Percentiles rank a stretch among this genome's conserved stretches.
These are phyloP conservation scores for Pseudogymnoascus sp. DNA, from an alignment of 2,329 filamentous ascomycete species.

Conservation along the genomic window DNA sequence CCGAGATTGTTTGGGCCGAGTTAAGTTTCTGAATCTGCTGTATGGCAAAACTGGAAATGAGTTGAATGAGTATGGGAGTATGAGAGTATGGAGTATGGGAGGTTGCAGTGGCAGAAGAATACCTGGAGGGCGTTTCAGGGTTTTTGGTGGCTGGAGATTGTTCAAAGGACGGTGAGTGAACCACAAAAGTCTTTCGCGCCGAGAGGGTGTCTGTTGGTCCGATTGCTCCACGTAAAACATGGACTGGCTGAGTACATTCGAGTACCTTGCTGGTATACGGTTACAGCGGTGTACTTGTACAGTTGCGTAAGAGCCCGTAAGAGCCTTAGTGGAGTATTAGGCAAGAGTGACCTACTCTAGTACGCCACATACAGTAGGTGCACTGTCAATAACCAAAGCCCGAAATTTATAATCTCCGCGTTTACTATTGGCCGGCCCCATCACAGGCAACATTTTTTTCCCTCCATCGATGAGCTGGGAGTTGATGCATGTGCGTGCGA, in stretches of 20 bases:
- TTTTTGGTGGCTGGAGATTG: conserved; percentile 4
- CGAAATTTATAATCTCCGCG: conserved; percentile 1
- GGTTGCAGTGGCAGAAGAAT: background rate
- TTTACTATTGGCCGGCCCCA: background rate
- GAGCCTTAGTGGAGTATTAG: conserved; percentile 7
- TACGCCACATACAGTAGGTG: background rate
- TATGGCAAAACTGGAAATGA: background rate
- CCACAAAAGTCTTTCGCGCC: background rate
- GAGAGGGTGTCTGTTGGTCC: background rate
- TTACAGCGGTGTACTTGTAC: background rate
- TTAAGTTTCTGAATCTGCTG: background rate
- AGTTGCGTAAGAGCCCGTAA: conserved; percentile 5
- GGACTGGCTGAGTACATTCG: conserved; percentile 1
- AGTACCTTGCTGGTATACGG: conserved; percentile 4
- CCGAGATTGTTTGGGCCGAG: conserved; percentile 2
- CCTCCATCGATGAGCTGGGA: background rate
- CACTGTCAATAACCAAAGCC: background rate
- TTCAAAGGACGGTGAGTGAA: conserved; percentile 5
- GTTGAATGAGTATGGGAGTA: background rate
- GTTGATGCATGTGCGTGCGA: background rate
- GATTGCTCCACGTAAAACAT: conserved; percentile 3
- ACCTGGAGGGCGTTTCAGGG: background rate
- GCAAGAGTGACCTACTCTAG: conserved; percentile 7
- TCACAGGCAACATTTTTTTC: background rate
- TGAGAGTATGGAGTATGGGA: background rate